Evolutionary conservation across 2,329 filamentous ascomycete species (phyloP).

Genomic region (Diaporthe sp.): DNA sequence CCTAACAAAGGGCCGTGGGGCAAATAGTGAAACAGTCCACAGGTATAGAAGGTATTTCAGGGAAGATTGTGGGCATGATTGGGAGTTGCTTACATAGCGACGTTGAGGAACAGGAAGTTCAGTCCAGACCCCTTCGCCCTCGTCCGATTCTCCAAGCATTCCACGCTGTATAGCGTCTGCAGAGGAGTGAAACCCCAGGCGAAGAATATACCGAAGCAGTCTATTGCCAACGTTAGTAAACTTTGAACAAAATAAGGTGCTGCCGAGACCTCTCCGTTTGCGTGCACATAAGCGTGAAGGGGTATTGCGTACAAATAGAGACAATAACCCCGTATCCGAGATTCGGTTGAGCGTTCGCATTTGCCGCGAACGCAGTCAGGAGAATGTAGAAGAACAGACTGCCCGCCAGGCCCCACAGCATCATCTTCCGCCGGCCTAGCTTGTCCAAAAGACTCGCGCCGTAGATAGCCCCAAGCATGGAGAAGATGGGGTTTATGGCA

Average conservation of each 20-base stretch:
- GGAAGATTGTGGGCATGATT: not conserved
- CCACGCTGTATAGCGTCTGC: slow-evolving; percentile 56
- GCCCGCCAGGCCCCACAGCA: slow-evolving; percentile 31
- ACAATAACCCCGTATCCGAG: slow-evolving; percentile 37
- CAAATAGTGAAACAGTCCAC: not conserved
- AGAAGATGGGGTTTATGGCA: slow-evolving; percentile 61
- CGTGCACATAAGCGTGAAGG: not conserved
- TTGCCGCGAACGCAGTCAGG: slow-evolving; percentile 58
- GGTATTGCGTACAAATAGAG: slow-evolving; percentile 18
- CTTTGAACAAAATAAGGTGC: slow-evolving; percentile 25
- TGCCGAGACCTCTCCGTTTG: not conserved
- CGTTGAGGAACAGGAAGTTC: slow-evolving; percentile 53
- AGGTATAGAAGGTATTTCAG: not conserved
- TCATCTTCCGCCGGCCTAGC: slow-evolving; percentile 62
- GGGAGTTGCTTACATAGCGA: slow-evolving; percentile 44
- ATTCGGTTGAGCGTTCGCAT: slow-evolving; percentile 42
- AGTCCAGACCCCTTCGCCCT: slow-evolving; percentile 55
- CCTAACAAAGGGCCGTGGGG: not conserved
- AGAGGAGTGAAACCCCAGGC: slow-evolving; percentile 61
- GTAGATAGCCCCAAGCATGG: slow-evolving; percentile 59
- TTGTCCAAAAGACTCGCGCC: slow-evolving; percentile 61
- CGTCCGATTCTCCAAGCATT: slow-evolving; percentile 52
- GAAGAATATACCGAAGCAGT: slow-evolving; percentile 64
- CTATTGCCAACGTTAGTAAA: slow-evolving; percentile 48
- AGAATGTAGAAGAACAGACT: slow-evolving; percentile 43